A percentile compares a stretch with the other conserved stretches of the same genome.
Evolutionary conservation across 306 rosid genomes (phyloP).

Genomic region (Lotus japonicus): DNA sequence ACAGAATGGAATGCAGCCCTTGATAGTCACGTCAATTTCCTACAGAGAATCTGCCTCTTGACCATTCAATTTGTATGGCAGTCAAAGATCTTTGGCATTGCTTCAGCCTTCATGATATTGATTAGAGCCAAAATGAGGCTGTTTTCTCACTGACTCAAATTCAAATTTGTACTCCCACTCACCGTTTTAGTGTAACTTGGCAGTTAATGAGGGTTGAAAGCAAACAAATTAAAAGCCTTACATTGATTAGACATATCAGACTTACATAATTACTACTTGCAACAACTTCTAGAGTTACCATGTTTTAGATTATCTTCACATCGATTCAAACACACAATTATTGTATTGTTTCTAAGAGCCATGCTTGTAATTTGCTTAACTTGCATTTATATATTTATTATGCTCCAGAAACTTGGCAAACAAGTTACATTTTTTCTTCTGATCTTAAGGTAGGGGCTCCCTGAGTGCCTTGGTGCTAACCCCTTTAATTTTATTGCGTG

Average conservation of each 20-base stretch:
- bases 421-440: neutral
- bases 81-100: neutral
- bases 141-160: neutral
- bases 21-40: slow-evolving; percentile 18
- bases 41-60: slow-evolving; percentile 13
- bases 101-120: neutral
- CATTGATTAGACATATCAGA: too few species aligned
- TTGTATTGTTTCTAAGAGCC: too few species aligned
- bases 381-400: too few species aligned
- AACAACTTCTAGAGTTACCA: too few species aligned
- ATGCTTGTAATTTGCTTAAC: too few species aligned
- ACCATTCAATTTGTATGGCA: too few species aligned
- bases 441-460: neutral
- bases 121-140: neutral
- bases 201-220: neutral
- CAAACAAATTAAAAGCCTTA: too few species aligned
- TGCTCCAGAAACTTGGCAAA: neutral
- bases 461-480: neutral
- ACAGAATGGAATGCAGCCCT: slow-evolving; percentile 8
- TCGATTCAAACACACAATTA: too few species aligned
- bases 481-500: too few species aligned
- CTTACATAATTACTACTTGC: too few species aligned
- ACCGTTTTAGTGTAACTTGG: neutral
- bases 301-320: too few species aligned
- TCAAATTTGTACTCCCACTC: neutral